Conservation (phyloP, 768 basidiomycete genomes). For the Amanita pallidorosea region DNA sequence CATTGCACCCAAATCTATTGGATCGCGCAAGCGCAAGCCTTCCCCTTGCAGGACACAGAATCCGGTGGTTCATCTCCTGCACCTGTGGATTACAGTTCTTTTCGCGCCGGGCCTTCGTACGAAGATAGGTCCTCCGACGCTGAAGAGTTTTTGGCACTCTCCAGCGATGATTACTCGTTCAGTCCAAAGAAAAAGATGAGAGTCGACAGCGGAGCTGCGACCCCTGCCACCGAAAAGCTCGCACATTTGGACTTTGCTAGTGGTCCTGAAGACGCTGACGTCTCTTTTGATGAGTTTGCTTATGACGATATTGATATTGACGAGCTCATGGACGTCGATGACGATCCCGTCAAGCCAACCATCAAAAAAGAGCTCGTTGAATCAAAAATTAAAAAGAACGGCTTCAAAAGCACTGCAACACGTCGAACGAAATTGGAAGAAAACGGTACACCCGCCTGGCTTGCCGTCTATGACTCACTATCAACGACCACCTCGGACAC, state of each 20-base stretch:
- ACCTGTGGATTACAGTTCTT: conserved; percentile 16
- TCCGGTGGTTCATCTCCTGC: conserved; percentile 26
- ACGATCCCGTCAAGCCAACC: conserved; percentile 23
- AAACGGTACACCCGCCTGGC: conserved; percentile 48
- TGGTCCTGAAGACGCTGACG: conserved; percentile 33
- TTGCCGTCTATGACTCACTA: conserved; percentile 66
- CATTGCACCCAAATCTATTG: conserved; percentile 16
- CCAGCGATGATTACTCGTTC: conserved; percentile 50
- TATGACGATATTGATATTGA: conserved; percentile 52
- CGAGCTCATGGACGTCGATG: conserved; percentile 50
- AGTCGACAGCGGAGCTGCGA: conserved; percentile 30
- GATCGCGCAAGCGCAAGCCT: conserved; percentile 58
- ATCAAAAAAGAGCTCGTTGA: conserved; percentile 21
- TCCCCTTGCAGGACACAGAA: conserved; percentile 33
- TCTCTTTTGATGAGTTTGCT: conserved; percentile 23
- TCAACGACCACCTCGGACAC: conserved; percentile 50
- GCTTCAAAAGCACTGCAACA: conserved; percentile 7
- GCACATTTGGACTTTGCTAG: conserved; percentile 49
- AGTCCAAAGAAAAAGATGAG: conserved; percentile 65
- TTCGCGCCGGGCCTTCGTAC: conserved; percentile 22
- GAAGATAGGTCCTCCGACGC: conserved; percentile 36
- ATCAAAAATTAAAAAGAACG: conserved; percentile 15
- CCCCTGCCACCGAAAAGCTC: conserved; percentile 48
- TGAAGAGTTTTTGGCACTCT: conserved; percentile 24
- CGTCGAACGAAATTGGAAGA: conserved; percentile 30